Evolutionary conservation across 495 filamentous ascomycete genomes (phyloP), one percentile per base, ranked within the genome.

Genomic region (Cladorrhinum samala): DNA sequence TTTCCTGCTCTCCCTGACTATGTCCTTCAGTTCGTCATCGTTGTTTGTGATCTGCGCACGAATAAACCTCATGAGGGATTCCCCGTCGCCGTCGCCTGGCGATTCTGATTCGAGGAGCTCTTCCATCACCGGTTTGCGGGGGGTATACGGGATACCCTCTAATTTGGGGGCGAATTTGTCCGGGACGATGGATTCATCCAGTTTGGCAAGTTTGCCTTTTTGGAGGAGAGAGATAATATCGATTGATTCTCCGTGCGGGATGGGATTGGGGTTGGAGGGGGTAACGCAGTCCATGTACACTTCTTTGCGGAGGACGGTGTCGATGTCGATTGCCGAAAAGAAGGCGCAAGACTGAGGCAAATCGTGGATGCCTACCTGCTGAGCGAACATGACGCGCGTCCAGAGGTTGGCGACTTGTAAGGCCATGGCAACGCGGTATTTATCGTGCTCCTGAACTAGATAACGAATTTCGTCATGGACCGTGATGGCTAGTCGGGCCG

Each of bases 401-500:
- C 93, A 98, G 37, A 98, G 72, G 61, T 98, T 98, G 46, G 94
- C 82, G 14, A 98, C 77, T 66, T 98, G 93, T 50, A 98, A 74
- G 13, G 93, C 94, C 81, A 97, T 84, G 14, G 91, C 91, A 20
- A 84, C 80, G 42, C 85, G 79, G 66, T 97, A 97, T 59, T 86
- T 89, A 63, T 98, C 88, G 55, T 88, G 79, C 1, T 91, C 81
- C 59, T 83, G 83, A 19, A 95, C 88, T 0, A 97, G 79, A 56
- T 98, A 98, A 33, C 93, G 82, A 57, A 98, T 97, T 66, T 98
- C 93, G 67, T 98, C 93, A 68, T 98, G 93, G 2, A 98, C 93
- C 0, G 92, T 96, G 60, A 98, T 90, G 9, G 93, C 82, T 18
- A 98, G 73, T 2, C 93, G 86, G 8, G 89, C 89, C 40, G 82